Evolutionary conservation across 2,329 filamentous ascomycete genomes (phyloP).

Genomic region (Fusarium sambucinum): DNA sequence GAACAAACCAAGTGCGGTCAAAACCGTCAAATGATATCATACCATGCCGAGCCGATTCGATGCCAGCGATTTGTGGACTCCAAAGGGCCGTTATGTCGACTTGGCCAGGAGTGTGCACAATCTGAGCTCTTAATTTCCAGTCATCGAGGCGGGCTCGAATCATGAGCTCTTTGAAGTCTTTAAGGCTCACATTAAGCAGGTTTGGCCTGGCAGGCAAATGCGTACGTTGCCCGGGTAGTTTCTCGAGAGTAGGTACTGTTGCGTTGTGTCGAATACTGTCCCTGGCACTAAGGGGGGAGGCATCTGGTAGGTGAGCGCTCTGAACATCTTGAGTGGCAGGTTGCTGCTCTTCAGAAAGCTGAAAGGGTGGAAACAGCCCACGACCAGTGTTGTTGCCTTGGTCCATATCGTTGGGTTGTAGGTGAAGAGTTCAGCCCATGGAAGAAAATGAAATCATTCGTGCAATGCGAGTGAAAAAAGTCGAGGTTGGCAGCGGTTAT

Average conservation of each 20-base stretch:
- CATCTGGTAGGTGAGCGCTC: background rate
- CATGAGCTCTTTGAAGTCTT: slow-evolving; percentile 39
- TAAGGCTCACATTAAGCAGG: background rate
- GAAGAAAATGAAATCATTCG: background rate
- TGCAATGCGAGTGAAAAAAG: background rate
- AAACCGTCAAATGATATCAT: slow-evolving; percentile 43
- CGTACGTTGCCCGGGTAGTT: slow-evolving; percentile 4
- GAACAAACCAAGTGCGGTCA: slow-evolving; percentile 43
- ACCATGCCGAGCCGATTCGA: slow-evolving; percentile 9
- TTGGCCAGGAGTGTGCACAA: slow-evolving; percentile 34
- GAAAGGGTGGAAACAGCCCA: background rate
- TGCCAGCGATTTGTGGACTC: slow-evolving; percentile 31
- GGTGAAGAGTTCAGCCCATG: background rate
- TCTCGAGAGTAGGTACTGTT: background rate
- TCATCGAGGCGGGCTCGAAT: slow-evolving; percentile 34
- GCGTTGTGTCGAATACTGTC: background rate
- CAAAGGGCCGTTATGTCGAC: slow-evolving; percentile 39
- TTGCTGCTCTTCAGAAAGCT: background rate
- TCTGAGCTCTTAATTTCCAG: slow-evolving; percentile 36
- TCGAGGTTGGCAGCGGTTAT: background rate
- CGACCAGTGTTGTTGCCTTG: background rate
- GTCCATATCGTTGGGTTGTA: slow-evolving; percentile 9
- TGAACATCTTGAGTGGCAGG: background rate
- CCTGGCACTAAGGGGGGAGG: background rate
- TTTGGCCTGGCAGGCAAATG: background rate